phyloP scores from a whole-genome alignment of 177 flowering plant genomes.

The Vitis hybrid region DNA sequence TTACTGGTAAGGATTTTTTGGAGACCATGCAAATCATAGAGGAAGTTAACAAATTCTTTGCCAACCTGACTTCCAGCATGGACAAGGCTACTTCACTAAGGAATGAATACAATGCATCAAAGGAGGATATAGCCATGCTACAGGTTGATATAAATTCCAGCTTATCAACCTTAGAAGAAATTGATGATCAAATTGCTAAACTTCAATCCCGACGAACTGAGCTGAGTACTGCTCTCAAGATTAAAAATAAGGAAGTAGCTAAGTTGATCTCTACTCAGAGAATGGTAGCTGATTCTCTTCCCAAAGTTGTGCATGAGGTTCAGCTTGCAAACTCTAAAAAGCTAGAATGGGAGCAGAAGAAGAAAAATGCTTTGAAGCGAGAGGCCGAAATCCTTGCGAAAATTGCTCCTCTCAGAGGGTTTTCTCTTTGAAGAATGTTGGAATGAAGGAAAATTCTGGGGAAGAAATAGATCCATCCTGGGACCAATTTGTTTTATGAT shows the following conservation, averaged over 20 bases:
- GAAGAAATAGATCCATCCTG: too few relatives aligned
- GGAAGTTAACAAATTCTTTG: constrained; percentile 17
- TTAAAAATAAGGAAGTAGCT: constrained; percentile 3
- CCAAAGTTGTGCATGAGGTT: constrained; percentile 20
- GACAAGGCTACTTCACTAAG: constrained; percentile 11
- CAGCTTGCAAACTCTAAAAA: constrained; percentile 24
- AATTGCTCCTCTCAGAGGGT: constrained; percentile 24
- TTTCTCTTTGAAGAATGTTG: constrained; percentile 9
- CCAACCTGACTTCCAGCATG: constrained; percentile 11
- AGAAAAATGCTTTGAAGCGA: constrained; percentile 15
- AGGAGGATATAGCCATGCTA: constrained; percentile 9
- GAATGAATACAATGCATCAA: constrained; percentile 16
- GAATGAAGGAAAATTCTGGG: too few relatives aligned
- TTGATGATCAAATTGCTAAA: constrained; percentile 20
- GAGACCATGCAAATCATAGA: constrained; percentile 15
- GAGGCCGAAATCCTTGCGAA: constrained; percentile 21
- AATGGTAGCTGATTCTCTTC: constrained; percentile 16
- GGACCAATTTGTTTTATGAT: too few relatives aligned
- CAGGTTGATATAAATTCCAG: constrained; percentile 13
- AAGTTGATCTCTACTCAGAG: constrained; percentile 8
- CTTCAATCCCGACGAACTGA: constrained; percentile 17
- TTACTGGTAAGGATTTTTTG: constrained; percentile 12
- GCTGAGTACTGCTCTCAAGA: constrained; percentile 1
- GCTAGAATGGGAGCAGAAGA: constrained; percentile 23
- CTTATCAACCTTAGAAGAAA: constrained; percentile 10